Conservation (phyloP, 257 asterid genomes). For the Sherardia arvensis region DNA sequence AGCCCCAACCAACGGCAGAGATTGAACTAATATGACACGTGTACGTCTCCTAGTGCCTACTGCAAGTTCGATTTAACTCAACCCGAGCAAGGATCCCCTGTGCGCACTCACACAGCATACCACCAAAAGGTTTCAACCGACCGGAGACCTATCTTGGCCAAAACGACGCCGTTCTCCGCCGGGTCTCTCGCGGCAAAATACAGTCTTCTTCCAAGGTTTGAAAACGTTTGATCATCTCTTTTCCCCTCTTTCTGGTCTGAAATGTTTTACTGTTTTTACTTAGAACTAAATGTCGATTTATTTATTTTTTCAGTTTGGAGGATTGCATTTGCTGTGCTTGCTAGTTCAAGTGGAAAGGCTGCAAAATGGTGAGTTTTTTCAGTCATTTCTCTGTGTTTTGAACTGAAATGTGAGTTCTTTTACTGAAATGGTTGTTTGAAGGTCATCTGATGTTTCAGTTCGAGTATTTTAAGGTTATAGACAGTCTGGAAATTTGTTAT, state of each 20-base stretch:
- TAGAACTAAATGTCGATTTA: neutral
- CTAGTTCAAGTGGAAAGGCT: slow-evolving; percentile 20
- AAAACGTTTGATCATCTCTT: neutral
- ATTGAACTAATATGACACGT: slow-evolving; percentile 7
- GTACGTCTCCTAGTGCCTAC: neutral
- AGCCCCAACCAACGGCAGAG: neutral
- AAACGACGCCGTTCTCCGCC: slow-evolving; percentile 12
- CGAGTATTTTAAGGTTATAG: neutral
- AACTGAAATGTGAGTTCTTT: neutral
- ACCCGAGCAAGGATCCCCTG: slow-evolving; percentile 38
- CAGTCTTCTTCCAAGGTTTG: neutral
- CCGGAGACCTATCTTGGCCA: neutral
- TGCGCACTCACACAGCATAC: slow-evolving; percentile 21
- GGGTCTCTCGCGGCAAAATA: slow-evolving; percentile 18
- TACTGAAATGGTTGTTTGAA: neutral
- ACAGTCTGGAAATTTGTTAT: neutral
- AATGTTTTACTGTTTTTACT: neutral
- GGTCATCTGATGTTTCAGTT: neutral
- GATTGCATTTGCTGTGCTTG: slow-evolving; percentile 7
- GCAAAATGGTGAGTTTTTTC: slow-evolving; percentile 39
- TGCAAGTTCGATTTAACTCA: neutral
- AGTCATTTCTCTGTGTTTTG: neutral
- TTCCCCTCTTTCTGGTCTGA: neutral
- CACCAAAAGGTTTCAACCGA: neutral
- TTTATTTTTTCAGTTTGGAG: slow-evolving; percentile 22